phyloP scores from a whole-genome alignment of 805 yeast genomes.

The Nakazawaea peltata region DNA sequence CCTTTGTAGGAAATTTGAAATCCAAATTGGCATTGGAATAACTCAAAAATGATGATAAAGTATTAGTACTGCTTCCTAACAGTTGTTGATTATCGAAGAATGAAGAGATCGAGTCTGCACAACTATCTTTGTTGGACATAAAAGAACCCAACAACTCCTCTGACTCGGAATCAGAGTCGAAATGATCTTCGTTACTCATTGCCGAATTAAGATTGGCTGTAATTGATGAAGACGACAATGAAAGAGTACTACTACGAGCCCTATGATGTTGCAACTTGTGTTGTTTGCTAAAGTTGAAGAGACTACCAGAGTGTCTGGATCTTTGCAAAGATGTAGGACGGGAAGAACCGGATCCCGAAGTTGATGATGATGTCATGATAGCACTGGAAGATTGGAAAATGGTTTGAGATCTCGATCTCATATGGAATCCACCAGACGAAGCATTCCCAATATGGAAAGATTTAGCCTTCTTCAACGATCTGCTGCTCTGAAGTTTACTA shows the following conservation, averaged over 20 bases:
- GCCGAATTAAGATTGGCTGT: background rate
- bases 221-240: too few relatives aligned
- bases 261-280: too few relatives aligned
- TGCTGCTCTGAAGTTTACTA: conserved; percentile 14
- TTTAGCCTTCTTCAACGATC: conserved; percentile 26
- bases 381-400: conserved; percentile 1
- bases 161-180: conserved; percentile 3
- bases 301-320: conserved; percentile 7
- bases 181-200: too few relatives aligned
- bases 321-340: conserved; percentile 3
- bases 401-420: conserved; percentile 9
- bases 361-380: too few relatives aligned
- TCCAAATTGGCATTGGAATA: conserved; percentile 1
- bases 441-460: conserved; percentile 20
- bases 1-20: conserved; percentile 8
- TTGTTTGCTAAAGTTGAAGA: conserved; percentile 5
- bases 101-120: background rate
- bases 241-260: too few relatives aligned
- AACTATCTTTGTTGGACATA: too few relatives aligned
- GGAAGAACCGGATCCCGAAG: too few relatives aligned
- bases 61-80: conserved; percentile 1
- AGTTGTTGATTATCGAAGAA: background rate
- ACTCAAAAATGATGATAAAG: conserved; percentile 7
- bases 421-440: conserved; percentile 1
- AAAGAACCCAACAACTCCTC: background rate